Evolutionary conservation across 2,329 filamentous ascomycete species (phyloP).

Genomic region (Elsinoe ampelina): DNA sequence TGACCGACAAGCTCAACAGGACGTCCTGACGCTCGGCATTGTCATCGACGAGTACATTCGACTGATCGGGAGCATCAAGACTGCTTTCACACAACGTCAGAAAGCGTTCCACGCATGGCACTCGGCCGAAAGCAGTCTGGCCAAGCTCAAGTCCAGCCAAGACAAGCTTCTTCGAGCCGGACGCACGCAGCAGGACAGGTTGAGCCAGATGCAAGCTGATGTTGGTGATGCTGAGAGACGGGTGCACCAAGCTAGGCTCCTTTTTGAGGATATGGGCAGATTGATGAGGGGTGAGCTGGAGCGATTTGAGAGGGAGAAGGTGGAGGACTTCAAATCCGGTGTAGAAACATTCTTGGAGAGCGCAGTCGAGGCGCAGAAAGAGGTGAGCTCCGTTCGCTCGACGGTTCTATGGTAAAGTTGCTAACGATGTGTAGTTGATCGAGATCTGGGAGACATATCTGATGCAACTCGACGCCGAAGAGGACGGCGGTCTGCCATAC

Average conservation of each 20-base stretch:
- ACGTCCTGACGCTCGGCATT: conserved; percentile 90
- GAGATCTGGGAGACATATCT: conserved; percentile 99
- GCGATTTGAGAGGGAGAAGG: conserved; percentile 91
- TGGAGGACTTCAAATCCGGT: conserved; percentile 97
- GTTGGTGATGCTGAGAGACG: conserved; percentile 91
- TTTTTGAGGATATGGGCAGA: conserved; percentile 96
- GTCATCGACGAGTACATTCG: conserved; percentile 98
- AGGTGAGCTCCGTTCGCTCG: conserved; percentile 51
- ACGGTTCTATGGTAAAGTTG: conserved; percentile 33
- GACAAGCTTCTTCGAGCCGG: conserved; percentile 94
- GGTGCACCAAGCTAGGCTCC: conserved; percentile 75
- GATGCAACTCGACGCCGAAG: conserved; percentile 88
- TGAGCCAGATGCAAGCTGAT: conserved; percentile 86
- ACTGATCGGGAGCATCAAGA: conserved; percentile 89
- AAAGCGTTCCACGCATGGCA: conserved; percentile 96
- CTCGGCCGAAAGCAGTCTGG: conserved; percentile 75
- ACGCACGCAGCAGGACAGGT: conserved; percentile 87
- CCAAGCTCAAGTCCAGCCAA: conserved; percentile 79
- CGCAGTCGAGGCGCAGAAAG: conserved; percentile 95
- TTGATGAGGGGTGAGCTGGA: conserved; percentile 87
- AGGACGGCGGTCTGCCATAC: conserved; percentile 49
- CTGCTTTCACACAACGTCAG: conserved; percentile 82
- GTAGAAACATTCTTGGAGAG: conserved; percentile 97
- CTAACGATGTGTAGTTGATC: conserved; percentile 42
- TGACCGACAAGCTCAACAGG: conserved; percentile 92